phyloP scores from a whole-genome alignment of 2,329 filamentous ascomycete species.

The Alternaria infectoria region DNA sequence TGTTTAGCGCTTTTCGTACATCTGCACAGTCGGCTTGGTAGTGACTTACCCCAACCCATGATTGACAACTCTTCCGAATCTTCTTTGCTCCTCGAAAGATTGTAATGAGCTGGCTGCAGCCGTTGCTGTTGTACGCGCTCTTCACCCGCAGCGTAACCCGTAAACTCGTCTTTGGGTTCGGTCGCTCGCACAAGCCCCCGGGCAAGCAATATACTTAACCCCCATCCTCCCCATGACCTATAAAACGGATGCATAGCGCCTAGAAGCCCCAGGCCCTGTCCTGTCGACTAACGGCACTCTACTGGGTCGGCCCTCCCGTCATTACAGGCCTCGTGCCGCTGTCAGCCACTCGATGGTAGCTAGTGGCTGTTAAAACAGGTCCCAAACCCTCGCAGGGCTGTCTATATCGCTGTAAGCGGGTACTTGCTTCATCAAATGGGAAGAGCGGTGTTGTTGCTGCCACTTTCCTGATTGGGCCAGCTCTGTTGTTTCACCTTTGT shows the following conservation, averaged over 20 bases:
- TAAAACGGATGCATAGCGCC: slow-evolving; percentile 8
- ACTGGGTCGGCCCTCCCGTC: slow-evolving; percentile 7
- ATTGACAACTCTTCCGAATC: slow-evolving; percentile 9
- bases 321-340: slow-evolving; percentile 12
- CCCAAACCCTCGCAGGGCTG: not conserved
- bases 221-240: slow-evolving; percentile 5
- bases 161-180: not conserved
- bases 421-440: not conserved
- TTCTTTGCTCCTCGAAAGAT: not conserved
- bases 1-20: not conserved
- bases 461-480: slow-evolving; percentile 19
- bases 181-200: not conserved
- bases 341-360: slow-evolving; percentile 11
- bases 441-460: slow-evolving; percentile 3
- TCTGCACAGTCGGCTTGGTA: not conserved
- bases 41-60: slow-evolving; percentile 37
- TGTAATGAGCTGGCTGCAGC: not conserved
- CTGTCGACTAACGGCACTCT: slow-evolving; percentile 1
- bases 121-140: slow-evolving; percentile 1
- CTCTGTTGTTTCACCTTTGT: slow-evolving; percentile 6
- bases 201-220: slow-evolving; percentile 11
- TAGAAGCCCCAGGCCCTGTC: not conserved
- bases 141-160: slow-evolving; percentile 2
- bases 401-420: not conserved
- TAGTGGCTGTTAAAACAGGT: not conserved